Base-by-base conservation (phyloP, 2,329 filamentous ascomycete genomes). In the Fusarium falciforme region DNA sequence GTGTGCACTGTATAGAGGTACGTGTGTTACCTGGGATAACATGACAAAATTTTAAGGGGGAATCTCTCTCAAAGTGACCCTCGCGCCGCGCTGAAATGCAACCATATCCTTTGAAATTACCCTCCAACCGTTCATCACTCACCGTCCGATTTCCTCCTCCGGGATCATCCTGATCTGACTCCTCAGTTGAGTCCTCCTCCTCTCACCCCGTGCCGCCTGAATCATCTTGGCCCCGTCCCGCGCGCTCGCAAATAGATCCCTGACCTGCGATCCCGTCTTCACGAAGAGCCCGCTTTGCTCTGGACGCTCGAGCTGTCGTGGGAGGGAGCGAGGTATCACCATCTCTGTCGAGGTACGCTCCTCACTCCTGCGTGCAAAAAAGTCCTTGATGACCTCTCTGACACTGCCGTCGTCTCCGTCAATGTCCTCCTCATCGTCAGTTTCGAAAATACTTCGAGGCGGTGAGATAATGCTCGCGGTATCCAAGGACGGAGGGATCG, bases 101-200 rank as follows among this genome's bases (percentile, higher is more conserved):
- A 52, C 47, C 27, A n/a, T 52, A 66, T 42, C 61, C 29, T 47
- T 31, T 52, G 17, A 61, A 72, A 42, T 63, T 10, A 36, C 22
- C 36, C 49, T 22, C 27, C 40, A 22, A 44, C 47, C 27, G 33
- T 27, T n/a, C 58, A 20, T 55, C 36, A 40, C 20, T 71, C 68
- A 67, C 22, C 60, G 67, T 31, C 70, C 63, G 44, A 47, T 52
- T 25, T 74, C 68, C 59, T 73, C 66, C 58, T 80, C 79, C n/a
- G 77, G 77, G 35, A 84, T 72, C 64, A 83, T 77, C 61, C 78
- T 79, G 61, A 85, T 85, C 25, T 80, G 81, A 44, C 79, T 80
- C 73, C 81, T 81, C 55, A 86, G 70, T 27, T 80, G 79, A 36
- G 81, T 79, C 25, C 82, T 77, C 67, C 81, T 77, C 70, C 78